Evolutionary conservation across 768 basidiomycete genomes (phyloP).

Genomic region (Termitomyces sp.): DNA sequence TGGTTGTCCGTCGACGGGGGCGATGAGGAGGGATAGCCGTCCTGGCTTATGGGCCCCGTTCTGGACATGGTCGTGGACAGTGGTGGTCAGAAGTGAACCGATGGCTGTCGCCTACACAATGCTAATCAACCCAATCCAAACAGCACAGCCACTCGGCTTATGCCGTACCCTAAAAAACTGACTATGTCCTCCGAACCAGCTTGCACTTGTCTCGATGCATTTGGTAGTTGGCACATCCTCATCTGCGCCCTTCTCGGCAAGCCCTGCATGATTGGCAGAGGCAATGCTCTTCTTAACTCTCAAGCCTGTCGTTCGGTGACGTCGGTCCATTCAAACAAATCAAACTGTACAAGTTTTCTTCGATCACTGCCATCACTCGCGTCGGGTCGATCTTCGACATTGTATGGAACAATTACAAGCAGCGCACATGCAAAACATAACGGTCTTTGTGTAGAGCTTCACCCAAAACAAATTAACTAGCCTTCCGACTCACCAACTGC

Average conservation of each 20-base stretch:
- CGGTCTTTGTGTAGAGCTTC: neutral
- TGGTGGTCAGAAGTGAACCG: conserved; percentile 18
- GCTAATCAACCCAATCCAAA: conserved; percentile 8
- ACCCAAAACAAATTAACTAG: neutral
- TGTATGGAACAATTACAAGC: neutral
- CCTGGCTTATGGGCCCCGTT: conserved; percentile 51
- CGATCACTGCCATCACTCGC: neutral
- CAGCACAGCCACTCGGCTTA: conserved; percentile 15
- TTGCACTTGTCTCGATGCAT: neutral
- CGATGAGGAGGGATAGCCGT: conserved; percentile 61
- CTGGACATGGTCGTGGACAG: conserved; percentile 45
- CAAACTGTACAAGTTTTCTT: neutral
- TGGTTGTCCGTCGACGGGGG: conserved; percentile 52
- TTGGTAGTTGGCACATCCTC: neutral
- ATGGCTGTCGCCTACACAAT: conserved; percentile 10
- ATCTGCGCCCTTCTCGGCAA: neutral
- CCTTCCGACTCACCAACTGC: neutral
- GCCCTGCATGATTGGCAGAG: neutral
- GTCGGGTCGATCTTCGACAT: neutral
- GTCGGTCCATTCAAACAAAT: neutral
- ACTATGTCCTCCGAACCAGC: neutral
- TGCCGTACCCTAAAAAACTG: neutral
- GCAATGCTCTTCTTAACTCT: neutral
- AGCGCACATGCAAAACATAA: neutral
- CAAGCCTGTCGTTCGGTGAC: neutral